These are phyloP conservation scores for Phaeosphaeria sp. DNA, from an alignment of 2,329 filamentous ascomycete species.

Conservation along the genomic window DNA sequence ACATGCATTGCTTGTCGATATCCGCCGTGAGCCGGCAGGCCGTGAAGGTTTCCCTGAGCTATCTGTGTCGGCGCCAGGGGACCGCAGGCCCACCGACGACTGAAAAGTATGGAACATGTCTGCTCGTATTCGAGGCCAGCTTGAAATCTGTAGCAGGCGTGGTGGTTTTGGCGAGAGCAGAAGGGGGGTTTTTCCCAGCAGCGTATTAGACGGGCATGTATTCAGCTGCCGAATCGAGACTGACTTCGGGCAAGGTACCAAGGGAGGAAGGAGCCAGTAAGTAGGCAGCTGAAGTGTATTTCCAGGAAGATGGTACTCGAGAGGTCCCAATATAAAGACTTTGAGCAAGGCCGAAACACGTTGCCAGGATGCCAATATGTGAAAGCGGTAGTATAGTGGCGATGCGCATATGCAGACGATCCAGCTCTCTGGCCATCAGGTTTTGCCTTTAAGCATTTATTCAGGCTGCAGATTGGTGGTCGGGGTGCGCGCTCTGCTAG, in stretches of 20 bases:
- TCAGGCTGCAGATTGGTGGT: slow-evolving; percentile 28
- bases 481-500: slow-evolving; percentile 10
- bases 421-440: slow-evolving; percentile 4
- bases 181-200: slow-evolving; percentile 9
- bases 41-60: slow-evolving; percentile 44
- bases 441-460: slow-evolving; percentile 18
- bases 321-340: slow-evolving; percentile 21
- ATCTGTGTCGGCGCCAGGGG: slow-evolving; percentile 42
- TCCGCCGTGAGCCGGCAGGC: slow-evolving; percentile 49
- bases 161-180: not conserved
- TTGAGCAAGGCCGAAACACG: slow-evolving; percentile 5
- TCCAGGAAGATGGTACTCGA: slow-evolving; percentile 17
- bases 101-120: slow-evolving; percentile 57
- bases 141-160: slow-evolving; percentile 1
- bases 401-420: slow-evolving; percentile 10
- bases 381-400: slow-evolving; percentile 16
- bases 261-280: slow-evolving; percentile 5
- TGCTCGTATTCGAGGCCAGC: slow-evolving; percentile 2
- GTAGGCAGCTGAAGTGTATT: slow-evolving; percentile 3
- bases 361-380: slow-evolving; percentile 7
- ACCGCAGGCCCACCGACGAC: slow-evolving; percentile 41
- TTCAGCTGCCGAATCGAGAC: slow-evolving; percentile 14
- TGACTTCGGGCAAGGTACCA: slow-evolving; percentile 12
- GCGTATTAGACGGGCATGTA: slow-evolving; percentile 10
- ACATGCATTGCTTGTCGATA: slow-evolving; percentile 67